phyloP scores from a whole-genome alignment of 1,139 yeast genomes.

The Pichia cactophila region DNA sequence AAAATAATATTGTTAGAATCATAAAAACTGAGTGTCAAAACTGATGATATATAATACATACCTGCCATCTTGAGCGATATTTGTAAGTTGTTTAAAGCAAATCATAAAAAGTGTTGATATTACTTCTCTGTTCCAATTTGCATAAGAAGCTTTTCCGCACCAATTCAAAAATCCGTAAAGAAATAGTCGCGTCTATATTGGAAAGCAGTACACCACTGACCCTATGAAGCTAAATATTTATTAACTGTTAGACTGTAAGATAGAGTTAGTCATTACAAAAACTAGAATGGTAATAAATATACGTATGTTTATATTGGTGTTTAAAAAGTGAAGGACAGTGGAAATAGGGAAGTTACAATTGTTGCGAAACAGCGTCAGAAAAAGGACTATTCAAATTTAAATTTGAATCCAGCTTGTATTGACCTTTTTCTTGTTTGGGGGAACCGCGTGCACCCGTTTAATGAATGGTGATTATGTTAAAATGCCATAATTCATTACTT shows the following conservation, averaged over 20 bases:
- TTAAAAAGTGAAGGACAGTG: no score
- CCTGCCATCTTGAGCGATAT: slow-evolving; percentile 8
- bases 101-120: neutral
- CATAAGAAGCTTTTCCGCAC: neutral
- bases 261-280: no score
- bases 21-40: neutral
- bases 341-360: no score
- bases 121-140: neutral
- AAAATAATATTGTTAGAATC: neutral
- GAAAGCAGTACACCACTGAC: neutral
- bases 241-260: no score
- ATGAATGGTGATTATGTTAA: no score
- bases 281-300: no score
- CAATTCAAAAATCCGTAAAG: neutral
- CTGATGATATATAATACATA: slow-evolving; percentile 1
- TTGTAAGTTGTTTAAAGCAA: neutral
- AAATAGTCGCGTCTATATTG: neutral
- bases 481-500: no score
- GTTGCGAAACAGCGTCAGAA: no score
- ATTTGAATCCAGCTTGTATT: neutral
- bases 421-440: neutral
- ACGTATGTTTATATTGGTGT: no score
- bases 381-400: no score
- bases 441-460: neutral
- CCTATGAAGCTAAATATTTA: no score